A percentile compares a stretch with the other conserved stretches of the same genome.
Conservation (phyloP, 176 grass and related monocot species). For the Ampelocalamus luodianensis region DNA sequence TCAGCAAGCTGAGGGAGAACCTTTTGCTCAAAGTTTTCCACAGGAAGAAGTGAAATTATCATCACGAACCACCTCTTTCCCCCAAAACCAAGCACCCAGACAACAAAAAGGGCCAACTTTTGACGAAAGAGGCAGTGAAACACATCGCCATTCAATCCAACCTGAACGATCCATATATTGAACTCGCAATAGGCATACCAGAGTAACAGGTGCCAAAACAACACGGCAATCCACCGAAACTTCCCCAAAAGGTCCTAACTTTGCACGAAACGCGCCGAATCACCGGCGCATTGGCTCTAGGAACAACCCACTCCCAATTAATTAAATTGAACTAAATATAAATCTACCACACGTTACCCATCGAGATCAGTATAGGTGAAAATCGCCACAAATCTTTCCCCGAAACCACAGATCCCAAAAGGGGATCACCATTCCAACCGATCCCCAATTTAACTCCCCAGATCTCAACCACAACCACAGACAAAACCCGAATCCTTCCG, state of each 20-base stretch:
- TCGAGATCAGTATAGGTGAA: neutral
- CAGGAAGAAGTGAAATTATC: neutral
- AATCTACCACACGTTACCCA: neutral
- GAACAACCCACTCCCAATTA: neutral
- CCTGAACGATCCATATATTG: neutral
- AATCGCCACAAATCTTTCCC: neutral
- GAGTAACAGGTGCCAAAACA: neutral
- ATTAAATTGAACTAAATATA: neutral
- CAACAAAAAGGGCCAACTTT: neutral
- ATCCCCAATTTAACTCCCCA: constrained; percentile 28
- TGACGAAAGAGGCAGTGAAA: neutral
- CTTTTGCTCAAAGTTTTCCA: neutral
- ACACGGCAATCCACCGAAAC: neutral
- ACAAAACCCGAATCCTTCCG: constrained; percentile 13
- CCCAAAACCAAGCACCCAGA: neutral
- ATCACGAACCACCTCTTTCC: neutral
- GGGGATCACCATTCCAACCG: constrained; percentile 1
- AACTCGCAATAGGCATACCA: neutral
- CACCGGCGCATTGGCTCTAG: neutral
- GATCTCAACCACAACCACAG: constrained; percentile 37
- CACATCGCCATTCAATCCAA: neutral
- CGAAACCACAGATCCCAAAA: constrained; percentile 8
- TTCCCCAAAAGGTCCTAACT: neutral
- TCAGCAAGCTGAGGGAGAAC: neutral
- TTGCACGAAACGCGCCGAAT: neutral